Conservation (phyloP, 2,329 filamentous ascomycete species). For the Talaromyces sp. region DNA sequence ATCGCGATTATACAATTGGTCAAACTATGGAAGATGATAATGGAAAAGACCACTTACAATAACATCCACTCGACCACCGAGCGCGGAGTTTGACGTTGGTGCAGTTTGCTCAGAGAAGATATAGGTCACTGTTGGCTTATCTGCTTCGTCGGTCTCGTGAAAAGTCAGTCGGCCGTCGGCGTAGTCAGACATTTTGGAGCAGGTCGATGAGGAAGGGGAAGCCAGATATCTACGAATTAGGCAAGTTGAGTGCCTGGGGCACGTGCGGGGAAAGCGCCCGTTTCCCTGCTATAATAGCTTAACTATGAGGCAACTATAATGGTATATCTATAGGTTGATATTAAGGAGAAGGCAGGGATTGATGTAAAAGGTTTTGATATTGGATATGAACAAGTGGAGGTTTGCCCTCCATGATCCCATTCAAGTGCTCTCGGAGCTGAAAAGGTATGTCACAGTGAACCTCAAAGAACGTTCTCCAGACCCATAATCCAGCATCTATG, state of each 20-base stretch:
- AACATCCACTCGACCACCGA: constrained; percentile 49
- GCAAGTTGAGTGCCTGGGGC: constrained; percentile 4
- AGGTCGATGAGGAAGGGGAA: neutral
- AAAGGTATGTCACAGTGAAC: constrained; percentile 18
- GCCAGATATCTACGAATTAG: neutral
- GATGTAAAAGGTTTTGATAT: neutral
- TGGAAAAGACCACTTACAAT: constrained; percentile 29
- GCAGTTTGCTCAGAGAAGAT: constrained; percentile 42
- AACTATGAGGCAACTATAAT: neutral
- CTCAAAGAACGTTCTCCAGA: constrained; percentile 10
- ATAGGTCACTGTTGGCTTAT: constrained; percentile 53
- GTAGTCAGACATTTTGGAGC: constrained; percentile 2
- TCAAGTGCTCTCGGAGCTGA: constrained; percentile 25
- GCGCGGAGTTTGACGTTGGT: constrained; percentile 11
- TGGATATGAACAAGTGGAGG: neutral
- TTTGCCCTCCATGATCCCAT: constrained; percentile 4
- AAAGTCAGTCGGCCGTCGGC: constrained; percentile 26
- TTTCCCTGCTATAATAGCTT: neutral
- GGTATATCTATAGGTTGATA: neutral
- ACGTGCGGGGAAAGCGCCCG: constrained; percentile 18
- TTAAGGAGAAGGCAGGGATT: neutral
- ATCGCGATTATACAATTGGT: neutral
- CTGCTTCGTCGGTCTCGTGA: constrained; percentile 53
- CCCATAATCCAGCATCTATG: constrained; percentile 17
- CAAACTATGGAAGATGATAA: neutral